Percentiles rank a stretch among this genome's conserved stretches.
Evolutionary conservation across 2,329 filamentous ascomycete species (phyloP).

Genomic region (Dactylonectria estremocensis): DNA sequence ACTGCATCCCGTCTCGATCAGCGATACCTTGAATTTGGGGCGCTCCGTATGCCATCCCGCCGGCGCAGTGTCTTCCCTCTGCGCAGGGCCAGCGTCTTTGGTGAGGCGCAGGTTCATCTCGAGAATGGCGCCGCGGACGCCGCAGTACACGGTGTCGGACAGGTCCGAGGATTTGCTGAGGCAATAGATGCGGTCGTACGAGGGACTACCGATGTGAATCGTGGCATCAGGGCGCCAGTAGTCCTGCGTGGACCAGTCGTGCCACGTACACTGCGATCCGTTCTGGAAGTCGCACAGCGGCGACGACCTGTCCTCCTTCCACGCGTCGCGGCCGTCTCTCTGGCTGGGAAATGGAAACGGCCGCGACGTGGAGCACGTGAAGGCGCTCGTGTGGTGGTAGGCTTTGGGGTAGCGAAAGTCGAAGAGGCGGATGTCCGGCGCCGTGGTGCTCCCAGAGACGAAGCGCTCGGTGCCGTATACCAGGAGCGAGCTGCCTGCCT

Average conservation of each 20-base stretch:
- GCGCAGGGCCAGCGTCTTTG: conserved; percentile 35
- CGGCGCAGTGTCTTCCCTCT: conserved; percentile 36
- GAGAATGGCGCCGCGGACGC: conserved; percentile 63
- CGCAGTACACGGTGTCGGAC: conserved; percentile 65
- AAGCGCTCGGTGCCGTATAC: conserved; percentile 67
- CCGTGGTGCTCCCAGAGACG: conserved; percentile 62
- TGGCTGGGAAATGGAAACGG: conserved; percentile 56
- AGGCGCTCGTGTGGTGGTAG: conserved; percentile 65
- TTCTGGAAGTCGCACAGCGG: conserved; percentile 53
- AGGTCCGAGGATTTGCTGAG: conserved; percentile 64
- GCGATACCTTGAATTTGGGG: conserved; percentile 39
- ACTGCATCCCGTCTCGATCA: conserved; percentile 53
- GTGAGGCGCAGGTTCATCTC: conserved; percentile 57
- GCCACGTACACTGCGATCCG: conserved; percentile 62
- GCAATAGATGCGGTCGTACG: conserved; percentile 59
- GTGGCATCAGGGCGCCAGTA: conserved; percentile 66
- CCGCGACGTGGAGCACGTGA: conserved; percentile 59
- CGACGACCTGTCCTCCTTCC: conserved; percentile 24
- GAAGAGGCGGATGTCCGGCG: conserved; percentile 64
- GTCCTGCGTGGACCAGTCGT: conserved; percentile 58
- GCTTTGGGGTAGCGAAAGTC: conserved; percentile 67
- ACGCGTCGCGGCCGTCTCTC: conserved; percentile 33
- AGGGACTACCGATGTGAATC: conserved; percentile 58
- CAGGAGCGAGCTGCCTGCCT: conserved; percentile 63
- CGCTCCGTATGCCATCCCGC: conserved; percentile 45